phyloP scores from a whole-genome alignment of 371 early-diverging fungal species.

The Rhizopus delemar region DNA sequence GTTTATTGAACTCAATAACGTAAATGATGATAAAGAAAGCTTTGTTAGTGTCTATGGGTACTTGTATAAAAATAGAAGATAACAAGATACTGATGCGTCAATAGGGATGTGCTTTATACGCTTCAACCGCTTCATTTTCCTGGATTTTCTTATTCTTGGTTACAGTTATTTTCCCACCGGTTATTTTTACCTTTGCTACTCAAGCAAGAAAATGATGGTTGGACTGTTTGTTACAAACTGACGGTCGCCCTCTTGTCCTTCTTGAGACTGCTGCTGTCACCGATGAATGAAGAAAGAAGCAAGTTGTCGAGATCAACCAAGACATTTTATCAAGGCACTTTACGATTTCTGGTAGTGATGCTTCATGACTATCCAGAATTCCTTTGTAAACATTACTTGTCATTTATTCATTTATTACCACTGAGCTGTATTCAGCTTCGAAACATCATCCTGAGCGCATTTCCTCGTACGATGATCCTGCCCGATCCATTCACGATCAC shows the following conservation, averaged over 20 bases:
- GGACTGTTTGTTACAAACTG: slow-evolving; percentile 83
- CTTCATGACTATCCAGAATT: slow-evolving; percentile 98
- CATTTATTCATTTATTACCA: slow-evolving; percentile 90
- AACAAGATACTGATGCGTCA: slow-evolving; percentile 27
- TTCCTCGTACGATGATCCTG: slow-evolving; percentile 90
- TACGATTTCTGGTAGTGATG: slow-evolving; percentile 89
- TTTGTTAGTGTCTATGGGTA: slow-evolving; percentile 38
- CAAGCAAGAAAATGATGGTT: slow-evolving; percentile 54
- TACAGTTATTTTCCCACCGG: slow-evolving; percentile 89
- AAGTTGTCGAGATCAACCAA: slow-evolving; percentile 51
- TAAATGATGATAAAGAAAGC: slow-evolving; percentile 39
- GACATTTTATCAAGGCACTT: slow-evolving; percentile 46
- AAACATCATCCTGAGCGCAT: slow-evolving; percentile 91
- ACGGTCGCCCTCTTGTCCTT: slow-evolving; percentile 81
- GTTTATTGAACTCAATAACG: slow-evolving; percentile 72
- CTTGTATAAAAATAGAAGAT: not conserved
- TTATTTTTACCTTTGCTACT: slow-evolving; percentile 82
- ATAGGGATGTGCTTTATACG: slow-evolving; percentile 81
- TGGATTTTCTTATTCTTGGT: slow-evolving; percentile 95
- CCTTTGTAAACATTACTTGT: slow-evolving; percentile 86
- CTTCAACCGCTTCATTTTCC: slow-evolving; percentile 86
- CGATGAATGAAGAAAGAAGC: slow-evolving; percentile 51
- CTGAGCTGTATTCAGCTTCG: slow-evolving; percentile 90
- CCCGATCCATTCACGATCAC: slow-evolving; percentile 95
- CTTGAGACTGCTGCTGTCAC: slow-evolving; percentile 74